A percentile compares a stretch with the other conserved stretches of the same genome.
Conservation (phyloP, 2,329 filamentous ascomycete genomes). For the Malbranchea zuffiana region DNA sequence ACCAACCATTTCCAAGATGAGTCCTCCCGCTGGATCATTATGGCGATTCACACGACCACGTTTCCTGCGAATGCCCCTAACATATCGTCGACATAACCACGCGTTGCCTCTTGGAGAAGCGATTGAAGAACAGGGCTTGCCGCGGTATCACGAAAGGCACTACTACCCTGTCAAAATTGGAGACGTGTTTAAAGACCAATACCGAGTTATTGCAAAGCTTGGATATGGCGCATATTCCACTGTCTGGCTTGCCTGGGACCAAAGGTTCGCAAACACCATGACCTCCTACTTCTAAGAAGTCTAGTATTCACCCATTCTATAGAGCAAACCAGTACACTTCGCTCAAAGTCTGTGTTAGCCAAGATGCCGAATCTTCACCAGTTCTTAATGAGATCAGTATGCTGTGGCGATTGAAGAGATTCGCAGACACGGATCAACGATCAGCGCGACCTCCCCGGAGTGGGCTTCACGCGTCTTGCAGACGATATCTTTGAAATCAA, state of each 20-base stretch:
- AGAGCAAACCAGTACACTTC: slow-evolving; percentile 6
- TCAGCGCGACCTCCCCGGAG: too few species aligned
- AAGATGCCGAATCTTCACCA: slow-evolving; percentile 11
- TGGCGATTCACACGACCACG: slow-evolving; percentile 7
- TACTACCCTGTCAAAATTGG: slow-evolving; percentile 20
- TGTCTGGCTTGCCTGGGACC: slow-evolving; percentile 19
- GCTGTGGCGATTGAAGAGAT: slow-evolving; percentile 13
- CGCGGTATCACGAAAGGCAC: slow-evolving; percentile 15
- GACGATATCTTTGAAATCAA: slow-evolving; percentile 18
- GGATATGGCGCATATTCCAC: slow-evolving; percentile 20
- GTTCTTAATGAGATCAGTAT: slow-evolving; percentile 18
- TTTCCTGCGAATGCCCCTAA: slow-evolving; percentile 6
- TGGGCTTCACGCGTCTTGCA: slow-evolving; percentile 17
- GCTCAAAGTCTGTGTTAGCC: slow-evolving; percentile 15
- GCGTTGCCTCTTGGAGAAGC: slow-evolving; percentile 7
- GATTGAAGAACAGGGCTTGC: slow-evolving; percentile 11
- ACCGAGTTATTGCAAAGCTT: slow-evolving; percentile 19
- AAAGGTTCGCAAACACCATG: too few species aligned
- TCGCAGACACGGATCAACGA: slow-evolving; percentile 13
- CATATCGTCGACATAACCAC: slow-evolving; percentile 9
- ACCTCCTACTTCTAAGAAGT: not conserved
- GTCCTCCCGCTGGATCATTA: slow-evolving; percentile 5
- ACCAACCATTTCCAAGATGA: slow-evolving; percentile 8
- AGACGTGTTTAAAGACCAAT: slow-evolving; percentile 15
- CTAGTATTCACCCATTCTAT: not conserved